Conservation (phyloP, 208 protist genomes). For the Wallacemonas sp. region DNA sequence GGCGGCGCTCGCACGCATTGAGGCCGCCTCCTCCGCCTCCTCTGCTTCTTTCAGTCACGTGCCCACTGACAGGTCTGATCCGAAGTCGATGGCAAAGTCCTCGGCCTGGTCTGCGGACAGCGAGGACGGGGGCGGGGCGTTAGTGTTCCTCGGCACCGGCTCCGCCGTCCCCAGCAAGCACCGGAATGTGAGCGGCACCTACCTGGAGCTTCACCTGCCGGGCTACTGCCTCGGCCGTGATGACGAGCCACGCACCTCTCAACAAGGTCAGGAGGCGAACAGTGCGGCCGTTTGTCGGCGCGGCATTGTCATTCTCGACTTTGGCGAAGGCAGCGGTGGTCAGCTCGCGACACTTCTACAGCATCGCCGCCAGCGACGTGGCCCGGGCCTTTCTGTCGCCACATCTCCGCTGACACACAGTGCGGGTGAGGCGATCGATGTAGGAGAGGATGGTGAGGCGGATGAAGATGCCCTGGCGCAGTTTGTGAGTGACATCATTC, state of each 20-base stretch:
- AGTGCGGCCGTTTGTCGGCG: constrained; percentile 18
- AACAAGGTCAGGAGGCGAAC: too few relatives aligned
- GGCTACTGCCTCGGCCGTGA: constrained; percentile 29
- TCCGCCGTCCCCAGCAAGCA: constrained; percentile 91
- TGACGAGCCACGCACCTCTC: neutral
- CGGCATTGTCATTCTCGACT: constrained; percentile 75
- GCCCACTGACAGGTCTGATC: too few relatives aligned
- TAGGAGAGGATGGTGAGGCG: constrained; percentile 4
- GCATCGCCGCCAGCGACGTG: constrained; percentile 20
- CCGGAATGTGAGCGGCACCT: constrained; percentile 84
- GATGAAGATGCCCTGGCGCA: constrained; percentile 18
- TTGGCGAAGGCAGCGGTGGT: constrained; percentile 79
- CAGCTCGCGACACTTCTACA: constrained; percentile 61
- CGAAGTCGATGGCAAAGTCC: too few relatives aligned
- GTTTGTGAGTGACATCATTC: constrained; percentile 53
- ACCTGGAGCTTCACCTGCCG: constrained; percentile 55
- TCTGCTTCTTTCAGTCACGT: too few relatives aligned
- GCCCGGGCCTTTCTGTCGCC: neutral
- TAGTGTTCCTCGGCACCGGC: constrained; percentile 86
- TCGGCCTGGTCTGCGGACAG: too few relatives aligned
- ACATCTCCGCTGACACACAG: neutral
- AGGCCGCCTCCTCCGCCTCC: neutral
- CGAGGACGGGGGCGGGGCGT: too few relatives aligned
- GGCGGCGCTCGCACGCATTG: neutral
- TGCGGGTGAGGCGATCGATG: neutral